A percentile compares a stretch with the other conserved stretches of the same genome.
Evolutionary conservation across 192 early-diverging fungal species (phyloP).

Genomic region (Coemansia sp.): DNA sequence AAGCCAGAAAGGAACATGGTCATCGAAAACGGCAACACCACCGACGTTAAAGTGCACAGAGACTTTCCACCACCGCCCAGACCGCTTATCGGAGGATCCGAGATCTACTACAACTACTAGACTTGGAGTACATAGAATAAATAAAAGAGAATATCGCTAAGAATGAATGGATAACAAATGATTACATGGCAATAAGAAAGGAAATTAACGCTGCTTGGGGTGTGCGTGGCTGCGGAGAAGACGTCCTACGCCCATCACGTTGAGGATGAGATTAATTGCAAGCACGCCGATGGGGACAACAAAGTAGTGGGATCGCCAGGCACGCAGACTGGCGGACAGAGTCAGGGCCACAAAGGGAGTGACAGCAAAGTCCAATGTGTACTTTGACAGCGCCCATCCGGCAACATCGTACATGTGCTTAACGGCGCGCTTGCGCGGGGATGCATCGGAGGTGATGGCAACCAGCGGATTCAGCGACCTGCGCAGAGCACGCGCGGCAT

Average conservation of each 20-base stretch:
- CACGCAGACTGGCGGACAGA: constrained; percentile 54
- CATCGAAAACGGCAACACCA: background rate
- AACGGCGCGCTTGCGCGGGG: background rate
- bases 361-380: constrained; percentile 66
- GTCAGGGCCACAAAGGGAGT: constrained; percentile 71
- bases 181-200: background rate
- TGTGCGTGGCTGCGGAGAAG: constrained; percentile 7
- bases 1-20: background rate
- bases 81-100: constrained; percentile 4
- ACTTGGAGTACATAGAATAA: background rate
- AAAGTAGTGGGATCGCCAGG: constrained; percentile 68
- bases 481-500: constrained; percentile 60
- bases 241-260: constrained; percentile 20
- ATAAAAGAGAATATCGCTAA: background rate
- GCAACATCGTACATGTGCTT: constrained; percentile 69
- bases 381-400: constrained; percentile 68
- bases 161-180: too few relatives aligned
- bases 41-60: background rate
- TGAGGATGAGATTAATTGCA: constrained; percentile 39
- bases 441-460: background rate
- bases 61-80: constrained; percentile 28
- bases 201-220: background rate
- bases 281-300: constrained; percentile 60
- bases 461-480: constrained; percentile 51
- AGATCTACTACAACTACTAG: background rate